Evolutionary conservation across 2,329 filamentous ascomycete genomes (phyloP), one percentile per base, ranked within the genome.

Genomic region (Madurella mycetomatis): DNA sequence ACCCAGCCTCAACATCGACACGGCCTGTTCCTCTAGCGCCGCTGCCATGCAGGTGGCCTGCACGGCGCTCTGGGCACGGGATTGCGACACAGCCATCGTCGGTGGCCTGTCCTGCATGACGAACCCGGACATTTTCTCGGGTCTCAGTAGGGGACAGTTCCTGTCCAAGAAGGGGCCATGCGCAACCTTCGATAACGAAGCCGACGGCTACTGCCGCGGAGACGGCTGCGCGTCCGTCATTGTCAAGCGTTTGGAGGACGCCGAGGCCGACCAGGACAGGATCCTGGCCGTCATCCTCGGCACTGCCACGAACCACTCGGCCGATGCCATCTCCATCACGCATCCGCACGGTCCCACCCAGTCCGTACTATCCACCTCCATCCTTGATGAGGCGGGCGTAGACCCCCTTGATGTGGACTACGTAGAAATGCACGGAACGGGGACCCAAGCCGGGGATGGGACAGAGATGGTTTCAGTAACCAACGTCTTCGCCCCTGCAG

Each of bases 341-440:
- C 87, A 90, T 54, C 90, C 90, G 1, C 88, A 94, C 67, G 87
- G 83, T 4, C 86, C 83, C 13, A 86, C 87, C 0, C 90, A 95
- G 69, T 83, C 87, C 12, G 76, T 80, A 46, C 73, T 94, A 11
- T 92, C 87, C 64, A 80, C 81, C 53, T 77, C 82, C 40, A 84
- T 94, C 30, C 76, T 94, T 1, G 80, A 86, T 46, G 81, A 88
- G 42, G 85, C 88, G 41, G 85, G 86, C 55, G 79, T 94, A 18
- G 85, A 92, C 64, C 86, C 89, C 1, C 79, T 84, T 48, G 87
- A 92, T 59, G 80, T 95, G 47, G 84, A 84, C 69, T 95, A 92
- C 65, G 85, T 95, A 9, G 90, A 95, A 71, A 90, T 94, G 85
- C 90, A 95, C 68, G 90, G 88, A 13, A 95, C 90, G 2, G 90